phyloP scores from a whole-genome alignment of 139 green algal genomes.

The Chlamydomonas sp. region DNA sequence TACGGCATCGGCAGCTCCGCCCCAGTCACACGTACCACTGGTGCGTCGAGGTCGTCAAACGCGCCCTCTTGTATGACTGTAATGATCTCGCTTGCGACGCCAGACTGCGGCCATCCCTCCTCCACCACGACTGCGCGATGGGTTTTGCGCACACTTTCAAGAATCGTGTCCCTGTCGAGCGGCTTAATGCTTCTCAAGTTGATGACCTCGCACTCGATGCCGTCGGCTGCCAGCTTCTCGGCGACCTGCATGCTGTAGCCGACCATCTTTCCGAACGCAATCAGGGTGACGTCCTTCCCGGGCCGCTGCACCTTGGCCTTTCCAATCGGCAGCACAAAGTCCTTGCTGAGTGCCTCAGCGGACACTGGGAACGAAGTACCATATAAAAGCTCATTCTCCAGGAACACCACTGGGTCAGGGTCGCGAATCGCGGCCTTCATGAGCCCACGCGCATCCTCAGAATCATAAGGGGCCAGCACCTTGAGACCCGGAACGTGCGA shows the following conservation, averaged over 20 bases:
- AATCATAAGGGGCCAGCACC: conserved; percentile 92
- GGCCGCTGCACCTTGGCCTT: conserved; percentile 80
- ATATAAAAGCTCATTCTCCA: conserved; percentile 99
- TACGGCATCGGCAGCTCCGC: conserved; percentile 96
- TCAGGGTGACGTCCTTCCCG: conserved; percentile 80
- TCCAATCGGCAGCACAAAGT: conserved; percentile 94
- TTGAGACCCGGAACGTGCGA: conserved; percentile 89
- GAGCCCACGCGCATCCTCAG: conserved; percentile 87
- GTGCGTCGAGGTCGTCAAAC: conserved; percentile 97
- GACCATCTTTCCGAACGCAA: conserved; percentile 92
- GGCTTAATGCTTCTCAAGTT: conserved; percentile 94
- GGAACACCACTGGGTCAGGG: conserved; percentile 91
- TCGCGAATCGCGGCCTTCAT: conserved; percentile 96
- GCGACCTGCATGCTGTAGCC: conserved; percentile 81
- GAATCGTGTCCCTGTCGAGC: conserved; percentile 83
- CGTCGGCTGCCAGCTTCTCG: conserved; percentile 76
- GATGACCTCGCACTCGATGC: conserved; percentile 91
- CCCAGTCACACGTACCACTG: conserved; percentile 80
- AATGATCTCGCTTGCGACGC: conserved; percentile 79
- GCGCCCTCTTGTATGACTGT: conserved; percentile 78
- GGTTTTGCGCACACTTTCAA: conserved; percentile 80
- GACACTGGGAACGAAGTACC: conserved; percentile 78
- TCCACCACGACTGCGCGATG: conserved; percentile 80
- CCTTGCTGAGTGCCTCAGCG: conserved; percentile 70
- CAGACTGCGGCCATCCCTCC: conserved; percentile 95